phyloP scores from a whole-genome alignment of 163 green algal species.

The Chlamydomonas reinhardtii region DNA sequence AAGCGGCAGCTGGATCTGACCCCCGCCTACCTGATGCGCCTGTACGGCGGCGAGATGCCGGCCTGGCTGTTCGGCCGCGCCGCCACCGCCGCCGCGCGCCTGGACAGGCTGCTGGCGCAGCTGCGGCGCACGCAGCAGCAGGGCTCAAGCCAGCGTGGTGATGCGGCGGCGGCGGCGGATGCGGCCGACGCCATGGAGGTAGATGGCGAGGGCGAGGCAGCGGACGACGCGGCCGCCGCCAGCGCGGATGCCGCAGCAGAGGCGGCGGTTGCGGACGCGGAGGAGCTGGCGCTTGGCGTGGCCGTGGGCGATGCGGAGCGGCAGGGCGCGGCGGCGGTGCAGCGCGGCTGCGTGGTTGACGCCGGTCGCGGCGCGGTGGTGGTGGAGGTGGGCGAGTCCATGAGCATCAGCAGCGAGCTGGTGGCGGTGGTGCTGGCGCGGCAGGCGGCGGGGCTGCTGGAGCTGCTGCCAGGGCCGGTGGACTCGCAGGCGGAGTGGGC shows the following conservation, averaged over 20 bases:
- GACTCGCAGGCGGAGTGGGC: conserved; percentile 1
- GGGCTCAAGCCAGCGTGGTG: no score
- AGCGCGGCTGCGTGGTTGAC: conserved; percentile 7
- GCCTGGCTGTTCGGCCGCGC: background rate
- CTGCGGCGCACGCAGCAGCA: background rate
- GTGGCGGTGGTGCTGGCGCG: conserved; percentile 28
- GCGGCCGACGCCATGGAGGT: background rate
- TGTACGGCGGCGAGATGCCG: conserved; percentile 25
- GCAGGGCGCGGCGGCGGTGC: background rate
- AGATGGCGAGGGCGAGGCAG: background rate
- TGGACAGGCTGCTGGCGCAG: conserved; percentile 14
- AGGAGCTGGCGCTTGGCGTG: background rate
- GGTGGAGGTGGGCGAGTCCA: background rate
- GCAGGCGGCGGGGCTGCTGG: conserved; percentile 6
- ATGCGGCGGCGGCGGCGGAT: background rate
- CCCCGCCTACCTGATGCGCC: conserved; percentile 6
- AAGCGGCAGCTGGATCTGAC: conserved; percentile 35
- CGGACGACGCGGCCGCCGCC: background rate
- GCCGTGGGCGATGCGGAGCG: background rate
- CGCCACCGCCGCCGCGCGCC: background rate
- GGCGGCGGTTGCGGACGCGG: background rate
- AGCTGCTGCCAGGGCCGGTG: conserved; percentile 18
- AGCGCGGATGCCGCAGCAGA: background rate
- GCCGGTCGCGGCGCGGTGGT: background rate
- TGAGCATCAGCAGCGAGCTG: conserved; percentile 29